Evolutionary conservation across 257 asterid genomes (phyloP).

Genomic region (Phtheirospermum japonicum): DNA sequence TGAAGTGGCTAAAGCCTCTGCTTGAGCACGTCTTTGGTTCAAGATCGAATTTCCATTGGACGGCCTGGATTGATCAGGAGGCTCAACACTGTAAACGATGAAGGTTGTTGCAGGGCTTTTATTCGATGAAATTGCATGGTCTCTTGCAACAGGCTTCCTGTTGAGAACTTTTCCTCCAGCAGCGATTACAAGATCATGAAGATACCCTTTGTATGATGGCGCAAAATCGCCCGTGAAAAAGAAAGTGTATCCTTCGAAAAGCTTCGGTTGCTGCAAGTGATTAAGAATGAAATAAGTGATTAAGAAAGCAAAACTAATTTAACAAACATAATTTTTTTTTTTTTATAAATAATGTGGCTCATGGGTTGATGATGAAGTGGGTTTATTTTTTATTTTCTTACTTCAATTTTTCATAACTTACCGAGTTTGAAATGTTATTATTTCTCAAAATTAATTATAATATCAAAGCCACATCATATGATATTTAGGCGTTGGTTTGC

Average conservation of each 20-base stretch:
- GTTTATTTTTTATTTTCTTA: too few species aligned
- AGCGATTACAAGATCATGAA: slow-evolving; percentile 72
- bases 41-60: slow-evolving; percentile 33
- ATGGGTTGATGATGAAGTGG: too few species aligned
- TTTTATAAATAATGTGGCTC: too few species aligned
- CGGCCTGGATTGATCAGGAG: slow-evolving; percentile 44
- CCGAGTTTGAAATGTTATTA: too few species aligned
- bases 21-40: slow-evolving; percentile 39
- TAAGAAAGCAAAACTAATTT: not conserved
- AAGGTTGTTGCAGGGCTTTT: slow-evolving; percentile 34
- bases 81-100: slow-evolving; percentile 60
- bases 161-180: slow-evolving; percentile 83
- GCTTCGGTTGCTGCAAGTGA: slow-evolving; percentile 75
- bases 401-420: too few species aligned
- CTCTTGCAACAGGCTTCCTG: slow-evolving; percentile 66
- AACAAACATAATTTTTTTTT: not conserved
- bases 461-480: too few species aligned
- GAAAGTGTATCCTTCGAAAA: slow-evolving; percentile 60
- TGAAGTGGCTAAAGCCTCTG: slow-evolving; percentile 60
- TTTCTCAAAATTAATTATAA: too few species aligned
- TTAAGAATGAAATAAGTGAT: not conserved
- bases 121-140: slow-evolving; percentile 25
- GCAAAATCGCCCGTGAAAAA: slow-evolving; percentile 66
- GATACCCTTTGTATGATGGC: slow-evolving; percentile 67
- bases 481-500: too few species aligned